These are phyloP conservation scores for Strobilomyces dryophilus DNA, from an alignment of 768 basidiomycete species.

Conservation along the genomic window DNA sequence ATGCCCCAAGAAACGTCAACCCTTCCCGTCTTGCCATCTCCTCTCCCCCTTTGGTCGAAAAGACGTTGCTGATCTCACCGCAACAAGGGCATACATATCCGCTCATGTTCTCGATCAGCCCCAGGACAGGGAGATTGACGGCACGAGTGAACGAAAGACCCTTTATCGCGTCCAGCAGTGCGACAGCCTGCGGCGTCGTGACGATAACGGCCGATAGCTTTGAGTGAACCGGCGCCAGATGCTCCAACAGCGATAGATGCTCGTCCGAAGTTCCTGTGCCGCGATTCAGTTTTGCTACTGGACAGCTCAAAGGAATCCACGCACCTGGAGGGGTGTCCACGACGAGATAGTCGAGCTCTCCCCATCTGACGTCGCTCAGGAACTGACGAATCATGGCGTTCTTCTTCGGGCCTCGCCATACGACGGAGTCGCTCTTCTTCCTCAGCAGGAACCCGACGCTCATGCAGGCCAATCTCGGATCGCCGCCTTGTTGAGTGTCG, in stretches of 20 bases:
- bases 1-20: conserved; percentile 74
- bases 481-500: conserved; percentile 51
- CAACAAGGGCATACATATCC: conserved; percentile 98
- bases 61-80: conserved; percentile 91
- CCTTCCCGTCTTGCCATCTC: conserved; percentile 78
- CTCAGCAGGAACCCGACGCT: conserved; percentile 93
- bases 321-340: conserved; percentile 96
- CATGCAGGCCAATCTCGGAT: conserved; percentile 85
- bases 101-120: conserved; percentile 97
- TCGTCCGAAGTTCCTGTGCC: conserved; percentile 93
- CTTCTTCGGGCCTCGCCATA: conserved; percentile 99
- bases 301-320: conserved; percentile 20
- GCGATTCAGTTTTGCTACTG: conserved; percentile 6
- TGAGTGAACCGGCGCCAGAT: conserved; percentile 79
- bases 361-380: conserved; percentile 92
- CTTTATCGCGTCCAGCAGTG: conserved; percentile 92
- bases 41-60: conserved; percentile 90
- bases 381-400: conserved; percentile 98
- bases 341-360: conserved; percentile 86
- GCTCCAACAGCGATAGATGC: conserved; percentile 92
- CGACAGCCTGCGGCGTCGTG: conserved; percentile 96
- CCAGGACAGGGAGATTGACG: conserved; percentile 81
- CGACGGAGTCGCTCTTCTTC: conserved; percentile 87
- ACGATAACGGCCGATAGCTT: conserved; percentile 85
- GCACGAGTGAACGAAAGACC: conserved; percentile 93